Base-by-base conservation (phyloP, 1,284 basidiomycete genomes). In the Malassezia sp. region DNA sequence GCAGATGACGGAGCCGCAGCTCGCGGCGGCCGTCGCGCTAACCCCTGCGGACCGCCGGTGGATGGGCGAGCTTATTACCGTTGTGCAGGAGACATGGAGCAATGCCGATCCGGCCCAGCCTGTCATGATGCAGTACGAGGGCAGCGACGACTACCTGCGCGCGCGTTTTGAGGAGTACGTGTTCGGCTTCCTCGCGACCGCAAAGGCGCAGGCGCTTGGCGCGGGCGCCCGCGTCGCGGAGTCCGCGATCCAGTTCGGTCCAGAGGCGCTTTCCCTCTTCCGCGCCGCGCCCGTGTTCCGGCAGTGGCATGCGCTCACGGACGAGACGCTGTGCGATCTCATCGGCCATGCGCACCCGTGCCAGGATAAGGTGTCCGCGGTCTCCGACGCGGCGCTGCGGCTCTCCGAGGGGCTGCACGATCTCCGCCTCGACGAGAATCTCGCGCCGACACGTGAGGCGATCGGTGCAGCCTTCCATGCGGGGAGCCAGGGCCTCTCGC, bases 41-140 rank as follows among this genome's bases (percentile, higher is more conserved):
- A 96, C 91, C 1, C 75, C 91, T 0, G 86, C 89, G 1, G 93
- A 97, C 71, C 76, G 91, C 48, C 93, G 88, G 70, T 99, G 93
- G 91, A 90, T 97, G 77, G 80, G 82, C 62, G 80, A 81, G 35
- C 37, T 70, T 18, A 58, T 67, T 27, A 38, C 52, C 5, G 49
- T 61, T 1, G 62, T 70, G 9, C 42, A 52, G 4, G 56, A 60
- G n/a, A 68, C 61, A 1, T 70, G 66, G 63, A 67, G 68, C 22
- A 53, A 60, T 4, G 49, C 43, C 9, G 63, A 68, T 37, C 66
- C 67, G 9, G 55, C 55, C 8, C 58, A 66, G 12, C 67, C 67
- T 0, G 55, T 53, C 4, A 53, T 56, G 38, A 67, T 70, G 65
- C 60, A 61, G 32, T 70, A 57, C 49, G 52, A 57, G 14, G 67